Percentiles rank a stretch among this genome's conserved stretches.
phyloP scores from a whole-genome alignment of 2,329 filamentous ascomycete species.

The Aspergillus cejpii region DNA sequence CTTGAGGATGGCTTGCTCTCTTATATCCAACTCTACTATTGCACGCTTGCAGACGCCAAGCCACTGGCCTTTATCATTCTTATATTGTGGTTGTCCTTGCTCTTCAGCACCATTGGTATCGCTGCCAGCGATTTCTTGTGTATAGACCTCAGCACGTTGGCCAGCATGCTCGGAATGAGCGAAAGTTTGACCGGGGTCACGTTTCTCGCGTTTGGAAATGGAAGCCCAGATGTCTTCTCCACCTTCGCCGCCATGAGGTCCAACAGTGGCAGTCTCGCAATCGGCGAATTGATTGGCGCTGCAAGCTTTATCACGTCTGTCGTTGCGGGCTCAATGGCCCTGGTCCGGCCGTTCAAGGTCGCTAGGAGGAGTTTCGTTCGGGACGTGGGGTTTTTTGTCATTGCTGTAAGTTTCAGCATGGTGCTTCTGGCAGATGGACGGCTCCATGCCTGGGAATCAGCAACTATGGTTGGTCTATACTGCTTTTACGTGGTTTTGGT shows the following conservation, averaged over 20 bases:
- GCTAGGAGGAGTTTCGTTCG: slow-evolving; percentile 82
- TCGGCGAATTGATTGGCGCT: slow-evolving; percentile 90
- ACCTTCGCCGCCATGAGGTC: slow-evolving; percentile 98
- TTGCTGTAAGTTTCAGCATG: slow-evolving; percentile 80
- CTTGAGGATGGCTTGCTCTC: slow-evolving; percentile 85
- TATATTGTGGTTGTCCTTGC: slow-evolving; percentile 72
- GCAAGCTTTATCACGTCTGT: slow-evolving; percentile 95
- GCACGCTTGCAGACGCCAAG: slow-evolving; percentile 60
- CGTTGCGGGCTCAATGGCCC: slow-evolving; percentile 91
- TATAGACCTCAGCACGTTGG: slow-evolving; percentile 89
- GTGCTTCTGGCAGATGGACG: slow-evolving; percentile 77
- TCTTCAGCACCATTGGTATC: slow-evolving; percentile 96
- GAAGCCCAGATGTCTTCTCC: slow-evolving; percentile 95
- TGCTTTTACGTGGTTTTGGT: slow-evolving; percentile 82
- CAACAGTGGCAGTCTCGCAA: slow-evolving; percentile 91
- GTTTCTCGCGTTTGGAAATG: slow-evolving; percentile 93
- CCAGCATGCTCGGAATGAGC: slow-evolving; percentile 80
- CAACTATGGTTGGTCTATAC: slow-evolving; percentile 85
- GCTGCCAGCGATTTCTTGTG: slow-evolving; percentile 98
- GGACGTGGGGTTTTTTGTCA: slow-evolving; percentile 86
- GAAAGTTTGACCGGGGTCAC: slow-evolving; percentile 95
- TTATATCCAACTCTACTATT: slow-evolving; percentile 90
- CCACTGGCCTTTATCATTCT: slow-evolving; percentile 73
- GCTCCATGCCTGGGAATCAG: slow-evolving; percentile 82
- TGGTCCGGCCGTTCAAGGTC: slow-evolving; percentile 92